A percentile compares a stretch with the other conserved stretches of the same genome.
Conservation (phyloP, 352 stramenopile species). For the Globisporangium nodosum region DNA sequence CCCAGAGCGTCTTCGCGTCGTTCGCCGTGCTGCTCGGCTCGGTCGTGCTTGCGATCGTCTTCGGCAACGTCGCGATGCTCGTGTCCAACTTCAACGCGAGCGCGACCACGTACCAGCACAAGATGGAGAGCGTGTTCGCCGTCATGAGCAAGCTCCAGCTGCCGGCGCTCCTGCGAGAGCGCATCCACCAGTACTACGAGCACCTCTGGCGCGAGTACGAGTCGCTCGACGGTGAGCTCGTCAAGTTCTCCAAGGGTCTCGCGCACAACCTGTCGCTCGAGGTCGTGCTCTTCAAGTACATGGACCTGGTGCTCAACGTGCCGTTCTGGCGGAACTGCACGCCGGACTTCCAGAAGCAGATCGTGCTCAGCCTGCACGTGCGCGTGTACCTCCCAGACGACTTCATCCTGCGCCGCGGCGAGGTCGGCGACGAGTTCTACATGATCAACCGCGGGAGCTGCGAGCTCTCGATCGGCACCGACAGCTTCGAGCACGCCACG, state of each 20-base stretch:
- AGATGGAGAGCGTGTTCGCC: conserved; percentile 56
- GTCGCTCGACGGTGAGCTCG: conserved; percentile 46
- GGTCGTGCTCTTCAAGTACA: conserved; percentile 70
- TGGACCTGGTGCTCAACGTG: conserved; percentile 45
- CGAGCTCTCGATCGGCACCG: conserved; percentile 21
- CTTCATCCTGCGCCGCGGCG: conserved; percentile 45
- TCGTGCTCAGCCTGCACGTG: conserved; percentile 35
- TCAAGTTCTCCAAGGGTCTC: conserved; percentile 45
- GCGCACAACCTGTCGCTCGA: conserved; percentile 61
- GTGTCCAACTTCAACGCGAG: conserved; percentile 57
- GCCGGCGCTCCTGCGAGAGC: conserved; percentile 34
- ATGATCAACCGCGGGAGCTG: conserved; percentile 55
- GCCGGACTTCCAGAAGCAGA: conserved; percentile 47
- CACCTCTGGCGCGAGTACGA: conserved; percentile 66
- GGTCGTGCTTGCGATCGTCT: conserved; percentile 51
- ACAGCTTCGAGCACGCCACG: conserved; percentile 16
- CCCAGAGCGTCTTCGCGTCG: conserved; percentile 36
- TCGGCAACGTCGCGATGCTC: conserved; percentile 51
- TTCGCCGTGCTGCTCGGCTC: conserved; percentile 42
- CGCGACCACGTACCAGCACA: conserved; percentile 46
- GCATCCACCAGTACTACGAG: conserved; percentile 67
- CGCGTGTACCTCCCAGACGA: conserved; percentile 58
- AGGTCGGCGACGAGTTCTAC: conserved; percentile 53
- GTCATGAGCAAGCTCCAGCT: conserved; percentile 49
- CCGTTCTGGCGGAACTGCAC: conserved; percentile 28